These are phyloP conservation scores for Crithidia fasciculata DNA, from an alignment of 208 protist genomes.

Conservation along the genomic window DNA sequence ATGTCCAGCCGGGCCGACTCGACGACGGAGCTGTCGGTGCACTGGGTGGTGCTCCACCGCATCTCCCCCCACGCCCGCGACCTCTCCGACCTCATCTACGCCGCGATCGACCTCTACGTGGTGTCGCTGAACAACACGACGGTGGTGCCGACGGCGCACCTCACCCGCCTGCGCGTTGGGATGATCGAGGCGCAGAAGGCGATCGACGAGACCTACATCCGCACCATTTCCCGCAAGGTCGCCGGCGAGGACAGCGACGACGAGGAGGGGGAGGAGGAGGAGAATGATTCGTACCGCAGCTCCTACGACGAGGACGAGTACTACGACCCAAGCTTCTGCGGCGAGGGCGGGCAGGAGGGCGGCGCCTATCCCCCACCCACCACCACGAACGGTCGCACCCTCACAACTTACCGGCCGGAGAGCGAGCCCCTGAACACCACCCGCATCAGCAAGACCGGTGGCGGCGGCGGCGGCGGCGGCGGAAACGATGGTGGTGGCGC, in stretches of 20 bases:
- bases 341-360: neutral
- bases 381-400: neutral
- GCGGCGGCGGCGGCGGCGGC: neutral
- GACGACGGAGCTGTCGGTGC: constrained; percentile 68
- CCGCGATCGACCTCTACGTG: constrained; percentile 81
- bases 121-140: constrained; percentile 81
- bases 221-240: constrained; percentile 80
- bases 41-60: constrained; percentile 91
- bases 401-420: neutral
- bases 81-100: constrained; percentile 85
- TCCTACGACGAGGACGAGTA: constrained; percentile 27
- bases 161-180: constrained; percentile 75
- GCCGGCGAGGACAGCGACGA: constrained; percentile 56
- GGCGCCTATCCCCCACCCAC: neutral
- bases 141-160: constrained; percentile 74
- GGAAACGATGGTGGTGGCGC: neutral
- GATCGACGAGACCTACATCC: constrained; percentile 85
- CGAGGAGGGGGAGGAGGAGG: constrained; percentile 32
- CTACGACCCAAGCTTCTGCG: constrained; percentile 16
- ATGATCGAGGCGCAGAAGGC: constrained; percentile 82
- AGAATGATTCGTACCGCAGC: constrained; percentile 14
- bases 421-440: constrained; percentile 15
- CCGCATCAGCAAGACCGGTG: constrained; percentile 3
- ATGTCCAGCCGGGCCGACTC: constrained; percentile 80
- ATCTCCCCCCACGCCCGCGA: constrained; percentile 83